Base-by-base conservation (phyloP, 306 rosid species). In the Cicer judaicum region DNA sequence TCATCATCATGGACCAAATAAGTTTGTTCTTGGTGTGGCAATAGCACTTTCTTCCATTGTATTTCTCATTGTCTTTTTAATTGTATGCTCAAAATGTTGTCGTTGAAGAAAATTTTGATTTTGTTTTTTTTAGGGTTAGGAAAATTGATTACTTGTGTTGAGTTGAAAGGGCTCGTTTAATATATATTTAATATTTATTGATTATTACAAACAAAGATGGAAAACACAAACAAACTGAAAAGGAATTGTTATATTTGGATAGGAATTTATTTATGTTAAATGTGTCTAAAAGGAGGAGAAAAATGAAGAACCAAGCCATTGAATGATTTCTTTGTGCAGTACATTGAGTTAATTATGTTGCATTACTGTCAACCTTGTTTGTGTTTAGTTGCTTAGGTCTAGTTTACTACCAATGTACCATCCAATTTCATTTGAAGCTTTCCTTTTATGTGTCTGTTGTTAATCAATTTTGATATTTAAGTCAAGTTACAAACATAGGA, bases 1-100 rank as follows among this genome's bases (percentile, higher is more conserved):
- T 39, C 87, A 76, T 39, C 98, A 91, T 79, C 89, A 79, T 29
- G 98, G 98, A 8, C 97, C 98, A 9, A 93, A 81, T 77, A 93
- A 93, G 91, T 86, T 89, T 29, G 98, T 93, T 85, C 94, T 93
- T 72, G 98, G 94, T 74, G 91, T 91, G 36, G 97, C 98, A 29
- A 93, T 93, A 83, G 92, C 87, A 1, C 93, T 93, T 38, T 93
- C 98, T 70, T 93, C 98, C 7, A 80, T 93, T n/a, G 92, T 93
- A 71, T 93, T 93, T 81, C 94, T 93, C 39, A 91, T 93, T 71
- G 81, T 91, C 71, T 91, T 93, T 81, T 78, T 87, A 49, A 85
- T 93, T 53, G 86, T 91, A 41, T 72, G 90, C 67, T 81, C 97
- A 8, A 93, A 87, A 19, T 91, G 98, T 48, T 89, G 98, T 65